Base-by-base conservation (phyloP, 108 stramenopile species). In the Discostella pseudostelligera region DNA sequence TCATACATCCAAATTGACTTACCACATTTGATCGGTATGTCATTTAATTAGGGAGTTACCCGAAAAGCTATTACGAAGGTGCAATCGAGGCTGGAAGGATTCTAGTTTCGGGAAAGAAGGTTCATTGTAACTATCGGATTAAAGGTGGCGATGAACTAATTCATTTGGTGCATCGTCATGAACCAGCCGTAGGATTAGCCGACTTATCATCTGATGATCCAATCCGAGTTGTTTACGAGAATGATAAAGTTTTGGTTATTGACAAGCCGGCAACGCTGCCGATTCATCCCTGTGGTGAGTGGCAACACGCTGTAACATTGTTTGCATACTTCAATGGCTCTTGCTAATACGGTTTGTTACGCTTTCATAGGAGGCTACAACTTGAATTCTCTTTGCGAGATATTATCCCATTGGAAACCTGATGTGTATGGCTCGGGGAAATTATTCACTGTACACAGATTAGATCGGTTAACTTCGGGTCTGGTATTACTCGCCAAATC, bases 261-360 rank as follows among this genome's bases (percentile, higher is more conserved):
- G 84, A 94, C 68, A 98, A 98, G 67, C 97, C 97, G 36, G 79
- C 88, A 16, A 89, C 90, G 13, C 25, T 97, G 28, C 94, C 96
- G 8, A 81, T 98, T 17, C 97, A 98, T 82, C 91, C 97, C 3
- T 97, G 96, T 67, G 97, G 53, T 54, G 12, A 20, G 49, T 50
- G 21, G 25, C 22, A 9, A 50, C 22, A 13, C 22, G 12, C 4
- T 25, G 49, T 12, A 8, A 12, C 25, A 24, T 0, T 22, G 21
- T 22, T 24, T 20, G 6, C 14, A 48, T 22, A 19, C 19, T 48
- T 8, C 17, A 22, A n/a, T n/a, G n/a, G n/a, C n/a, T n/a, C n/a
- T 50, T 22, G 49, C 22, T 50, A 0, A 8, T 48, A 19, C 21
- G 17, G 8, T 48, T 8, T 48, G 8, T 24, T 24, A 25, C 11